These are phyloP conservation scores for Oxalis stricta DNA, from an alignment of 441 rosid species.

Conservation along the genomic window DNA sequence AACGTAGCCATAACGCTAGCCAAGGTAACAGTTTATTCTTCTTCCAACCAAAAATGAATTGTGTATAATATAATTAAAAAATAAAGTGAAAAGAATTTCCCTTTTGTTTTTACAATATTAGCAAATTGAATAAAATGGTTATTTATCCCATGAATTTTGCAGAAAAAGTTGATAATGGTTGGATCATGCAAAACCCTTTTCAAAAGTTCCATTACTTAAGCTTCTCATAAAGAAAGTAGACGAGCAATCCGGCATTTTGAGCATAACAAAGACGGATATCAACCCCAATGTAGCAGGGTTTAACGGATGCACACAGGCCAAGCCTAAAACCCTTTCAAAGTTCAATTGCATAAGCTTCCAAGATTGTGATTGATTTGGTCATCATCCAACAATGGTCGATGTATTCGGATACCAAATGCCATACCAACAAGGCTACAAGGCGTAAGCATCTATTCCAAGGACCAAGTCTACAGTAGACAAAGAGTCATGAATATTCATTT, in stretches of 20 bases:
- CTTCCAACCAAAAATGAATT: neutral
- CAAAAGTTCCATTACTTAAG: slow-evolving; percentile 66
- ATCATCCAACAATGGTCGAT: too few relatives aligned
- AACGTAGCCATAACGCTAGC: slow-evolving; percentile 93
- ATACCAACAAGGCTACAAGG: too few relatives aligned
- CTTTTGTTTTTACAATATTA: too few relatives aligned
- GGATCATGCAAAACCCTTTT: slow-evolving; percentile 70
- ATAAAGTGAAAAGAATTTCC: too few relatives aligned
- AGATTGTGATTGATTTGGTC: too few relatives aligned
- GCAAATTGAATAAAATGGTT: neutral
- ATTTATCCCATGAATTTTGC: neutral
- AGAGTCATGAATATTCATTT: too few relatives aligned
- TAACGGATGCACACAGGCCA: slow-evolving; percentile 19
- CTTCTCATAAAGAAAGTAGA: slow-evolving; percentile 66
- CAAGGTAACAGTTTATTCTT: slow-evolving; percentile 31
- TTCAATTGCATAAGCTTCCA: too few relatives aligned
- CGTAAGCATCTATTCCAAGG: too few relatives aligned
- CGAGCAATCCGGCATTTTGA: slow-evolving; percentile 58
- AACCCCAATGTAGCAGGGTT: slow-evolving; percentile 9
- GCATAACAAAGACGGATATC: slow-evolving; percentile 27
- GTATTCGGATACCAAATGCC: too few relatives aligned
- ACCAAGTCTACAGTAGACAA: too few relatives aligned
- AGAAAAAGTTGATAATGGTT: slow-evolving; percentile 93
- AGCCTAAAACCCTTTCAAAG: too few relatives aligned
- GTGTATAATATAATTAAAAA: too few relatives aligned